Evolutionary conservation across 2,329 filamentous ascomycete genomes (phyloP), one percentile per base, ranked within the genome.

Genomic region (Purpureocillium takamizusanense): DNA sequence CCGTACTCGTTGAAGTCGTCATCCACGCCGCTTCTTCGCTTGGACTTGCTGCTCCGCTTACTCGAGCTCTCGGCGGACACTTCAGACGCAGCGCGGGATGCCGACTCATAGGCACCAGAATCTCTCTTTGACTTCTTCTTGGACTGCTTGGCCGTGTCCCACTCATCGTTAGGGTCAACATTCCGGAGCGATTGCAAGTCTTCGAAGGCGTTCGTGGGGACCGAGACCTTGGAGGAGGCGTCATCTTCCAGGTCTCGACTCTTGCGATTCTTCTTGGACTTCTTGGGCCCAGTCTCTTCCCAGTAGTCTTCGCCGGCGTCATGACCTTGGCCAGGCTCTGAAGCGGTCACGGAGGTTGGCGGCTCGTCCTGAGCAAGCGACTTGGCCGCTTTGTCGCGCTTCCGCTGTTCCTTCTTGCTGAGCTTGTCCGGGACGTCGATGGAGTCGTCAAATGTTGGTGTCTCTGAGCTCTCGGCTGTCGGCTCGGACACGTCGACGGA

Each of bases 11-110:
- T 58, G 44, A 48, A 59, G 38, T 56, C 61, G 38, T 58, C 66
- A 40, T 56, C 63, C 38, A 47, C 43, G 38, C 49, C 53, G 37
- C 59, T 62, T 41, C 52, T 56, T 38, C 56, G 56, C 51, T 61
- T 65, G 7, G 59, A 59, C 45, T 61, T 64, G 46, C 56, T 64
- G 46, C 59, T 63, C 45, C 56, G 62, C 42, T 58, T 64, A 46
- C 59, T 61, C 34, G 58, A 54, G 38, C 51, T 57, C 21, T 51
- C 51, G 11, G 55, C 46, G 4, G 63, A 63, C 10, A 55, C 46
- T 37, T 68, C 66, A 21, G 66, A 65, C 9, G 52, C 49, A 9
- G 56, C 48, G 21, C 50, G 53, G 1, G 57, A 55, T n/a, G 51
- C 49, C 13, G 59, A 58, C 15, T 61, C 59, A 15, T 51, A 46